phyloP scores from a whole-genome alignment of 2,329 filamentous ascomycete species.

The Moelleriella libera region DNA sequence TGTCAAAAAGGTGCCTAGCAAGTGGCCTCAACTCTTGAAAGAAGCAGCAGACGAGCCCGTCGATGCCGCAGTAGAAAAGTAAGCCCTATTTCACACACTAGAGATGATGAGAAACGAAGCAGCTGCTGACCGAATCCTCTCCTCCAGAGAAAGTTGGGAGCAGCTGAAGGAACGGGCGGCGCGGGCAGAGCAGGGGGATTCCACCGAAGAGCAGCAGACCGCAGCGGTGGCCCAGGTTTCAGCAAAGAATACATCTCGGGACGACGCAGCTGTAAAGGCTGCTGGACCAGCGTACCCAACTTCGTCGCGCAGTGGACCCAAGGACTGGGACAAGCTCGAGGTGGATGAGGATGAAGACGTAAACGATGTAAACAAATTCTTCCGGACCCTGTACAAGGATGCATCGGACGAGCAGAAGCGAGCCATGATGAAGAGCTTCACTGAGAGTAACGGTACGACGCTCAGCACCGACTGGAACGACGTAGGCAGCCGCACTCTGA shows the following conservation, averaged over 20 bases:
- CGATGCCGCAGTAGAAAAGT: neutral
- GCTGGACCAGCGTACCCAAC: slow-evolving; percentile 59
- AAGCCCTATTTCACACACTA: neutral
- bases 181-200: neutral
- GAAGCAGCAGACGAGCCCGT: neutral
- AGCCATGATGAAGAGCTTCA: slow-evolving; percentile 96
- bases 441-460: slow-evolving; percentile 85
- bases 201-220: too few species aligned
- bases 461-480: slow-evolving; percentile 87
- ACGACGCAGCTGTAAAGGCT: neutral
- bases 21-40: slow-evolving; percentile 38
- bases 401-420: slow-evolving; percentile 68
- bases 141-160: neutral
- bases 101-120: neutral
- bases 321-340: slow-evolving; percentile 79
- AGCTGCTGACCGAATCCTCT: neutral
- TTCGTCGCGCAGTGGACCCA: slow-evolving; percentile 68
- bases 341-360: slow-evolving; percentile 39
- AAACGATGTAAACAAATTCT: slow-evolving; percentile 64
- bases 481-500: slow-evolving; percentile 57
- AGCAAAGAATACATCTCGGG: too few species aligned
- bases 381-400: slow-evolving; percentile 73
- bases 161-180: neutral
- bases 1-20: slow-evolving; percentile 51
- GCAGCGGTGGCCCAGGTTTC: too few species aligned